These are phyloP conservation scores for Alternaria consortialis DNA, from an alignment of 2,329 filamentous ascomycete genomes.

Conservation along the genomic window DNA sequence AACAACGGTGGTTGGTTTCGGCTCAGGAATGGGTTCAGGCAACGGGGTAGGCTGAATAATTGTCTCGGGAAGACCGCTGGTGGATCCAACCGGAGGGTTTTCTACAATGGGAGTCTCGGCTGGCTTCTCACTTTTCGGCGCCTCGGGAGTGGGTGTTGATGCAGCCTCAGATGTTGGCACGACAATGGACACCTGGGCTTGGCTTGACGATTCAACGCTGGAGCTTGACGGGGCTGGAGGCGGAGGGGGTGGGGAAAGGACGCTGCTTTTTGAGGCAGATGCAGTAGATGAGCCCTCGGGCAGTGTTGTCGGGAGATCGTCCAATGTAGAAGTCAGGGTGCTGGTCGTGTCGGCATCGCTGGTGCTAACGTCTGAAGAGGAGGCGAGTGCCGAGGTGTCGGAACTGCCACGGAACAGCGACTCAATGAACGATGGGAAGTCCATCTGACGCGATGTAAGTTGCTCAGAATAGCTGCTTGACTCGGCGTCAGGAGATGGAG, in stretches of 20 bases:
- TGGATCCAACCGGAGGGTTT: constrained; percentile 17
- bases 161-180: not conserved
- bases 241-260: constrained; percentile 6
- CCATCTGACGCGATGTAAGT: constrained; percentile 32
- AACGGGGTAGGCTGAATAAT: constrained; percentile 26
- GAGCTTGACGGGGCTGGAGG: constrained; percentile 3
- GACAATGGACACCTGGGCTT: not conserved
- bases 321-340: constrained; percentile 19
- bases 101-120: constrained; percentile 2
- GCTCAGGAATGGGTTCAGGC: constrained; percentile 8
- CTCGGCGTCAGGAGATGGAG: constrained; percentile 10
- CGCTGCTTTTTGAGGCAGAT: constrained; percentile 4
- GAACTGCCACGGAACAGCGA: constrained; percentile 33
- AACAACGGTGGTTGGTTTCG: constrained; percentile 5
- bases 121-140: constrained; percentile 3
- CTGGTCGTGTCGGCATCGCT: constrained; percentile 23
- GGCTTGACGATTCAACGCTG: not conserved
- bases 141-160: constrained; percentile 14
- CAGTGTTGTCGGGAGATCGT: constrained; percentile 29
- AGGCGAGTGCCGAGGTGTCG: constrained; percentile 20
- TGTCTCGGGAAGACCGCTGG: constrained; percentile 21
- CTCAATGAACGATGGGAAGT: constrained; percentile 40
- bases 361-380: constrained; percentile 15
- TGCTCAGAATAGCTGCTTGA: constrained; percentile 24
- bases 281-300: constrained; percentile 14